These are phyloP conservation scores for Macrolepiota dolichaula DNA, from an alignment of 768 basidiomycete genomes.

Conservation along the genomic window DNA sequence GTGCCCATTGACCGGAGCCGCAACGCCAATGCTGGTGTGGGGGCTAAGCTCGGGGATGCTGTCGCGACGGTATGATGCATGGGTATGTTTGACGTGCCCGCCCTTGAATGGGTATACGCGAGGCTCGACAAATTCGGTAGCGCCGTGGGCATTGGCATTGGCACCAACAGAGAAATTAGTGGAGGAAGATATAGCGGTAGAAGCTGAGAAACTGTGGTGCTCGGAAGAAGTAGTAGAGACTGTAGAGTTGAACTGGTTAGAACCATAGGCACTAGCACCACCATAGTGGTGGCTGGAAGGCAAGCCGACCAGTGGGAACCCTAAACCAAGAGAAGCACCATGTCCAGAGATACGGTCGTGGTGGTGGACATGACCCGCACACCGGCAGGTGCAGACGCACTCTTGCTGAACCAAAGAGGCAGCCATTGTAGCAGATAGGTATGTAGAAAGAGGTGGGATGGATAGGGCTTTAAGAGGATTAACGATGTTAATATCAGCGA, in stretches of 20 bases:
- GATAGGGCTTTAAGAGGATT: neutral
- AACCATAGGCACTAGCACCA: neutral
- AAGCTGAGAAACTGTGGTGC: constrained; percentile 1
- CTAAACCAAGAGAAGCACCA: neutral
- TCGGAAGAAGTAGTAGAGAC: neutral
- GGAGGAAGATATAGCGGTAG: neutral
- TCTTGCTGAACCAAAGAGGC: constrained; percentile 3
- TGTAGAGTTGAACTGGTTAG: neutral
- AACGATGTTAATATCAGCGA: neutral
- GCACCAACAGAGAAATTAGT: neutral
- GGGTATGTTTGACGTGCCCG: constrained; percentile 9
- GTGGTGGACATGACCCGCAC: neutral
- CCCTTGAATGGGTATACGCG: constrained; percentile 7
- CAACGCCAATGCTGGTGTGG: neutral
- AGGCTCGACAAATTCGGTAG: neutral
- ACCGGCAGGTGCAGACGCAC: neutral
- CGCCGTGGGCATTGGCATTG: neutral
- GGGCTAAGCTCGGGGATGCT: constrained; percentile 1
- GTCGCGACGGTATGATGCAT: constrained; percentile 8
- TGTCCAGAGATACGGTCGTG: neutral
- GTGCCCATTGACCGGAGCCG: neutral
- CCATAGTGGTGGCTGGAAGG: neutral
- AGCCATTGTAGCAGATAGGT: neutral
- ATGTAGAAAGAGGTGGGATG: neutral
- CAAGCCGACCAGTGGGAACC: neutral